Evolutionary conservation across 176 grass and related monocot genomes (phyloP).

Genomic region (Carex kokanica): DNA sequence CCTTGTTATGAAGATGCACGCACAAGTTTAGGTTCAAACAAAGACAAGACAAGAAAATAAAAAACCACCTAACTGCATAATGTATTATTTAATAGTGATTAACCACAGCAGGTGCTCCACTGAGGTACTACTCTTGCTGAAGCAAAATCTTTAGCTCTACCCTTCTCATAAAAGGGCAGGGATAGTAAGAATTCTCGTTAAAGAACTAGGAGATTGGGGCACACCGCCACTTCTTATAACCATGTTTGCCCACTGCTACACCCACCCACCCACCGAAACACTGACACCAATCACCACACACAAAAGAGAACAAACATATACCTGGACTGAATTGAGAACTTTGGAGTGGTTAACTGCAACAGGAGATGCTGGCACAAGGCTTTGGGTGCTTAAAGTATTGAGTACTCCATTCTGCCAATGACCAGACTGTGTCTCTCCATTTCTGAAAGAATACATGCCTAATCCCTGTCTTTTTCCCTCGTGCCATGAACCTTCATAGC

Average conservation of each 20-base stretch:
- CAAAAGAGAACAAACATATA: conserved; percentile 27
- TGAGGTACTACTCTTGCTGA: neutral
- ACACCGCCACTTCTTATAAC: neutral
- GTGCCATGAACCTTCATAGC: conserved; percentile 96
- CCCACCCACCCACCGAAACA: neutral
- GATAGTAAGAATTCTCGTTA: neutral
- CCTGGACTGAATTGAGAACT: conserved; percentile 95
- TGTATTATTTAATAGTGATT: neutral
- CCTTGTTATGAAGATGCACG: neutral
- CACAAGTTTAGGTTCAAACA: neutral
- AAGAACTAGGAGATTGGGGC: neutral
- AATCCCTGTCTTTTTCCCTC: conserved; percentile 93
- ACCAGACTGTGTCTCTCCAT: conserved; percentile 94
- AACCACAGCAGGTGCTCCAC: neutral
- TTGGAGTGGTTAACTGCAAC: conserved; percentile 81
- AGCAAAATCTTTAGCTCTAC: neutral
- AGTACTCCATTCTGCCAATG: conserved; percentile 95
- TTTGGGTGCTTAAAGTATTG: conserved; percentile 81
- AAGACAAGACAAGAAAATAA: neutral
- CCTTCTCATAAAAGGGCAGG: neutral
- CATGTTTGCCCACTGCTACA: neutral
- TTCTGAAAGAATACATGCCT: conserved; percentile 96
- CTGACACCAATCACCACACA: neutral
- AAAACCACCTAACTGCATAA: neutral
- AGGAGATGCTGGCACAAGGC: conserved; percentile 55